phyloP scores from a whole-genome alignment of 2,329 filamentous ascomycete species.

The Pseudogymnoascus sp. region DNA sequence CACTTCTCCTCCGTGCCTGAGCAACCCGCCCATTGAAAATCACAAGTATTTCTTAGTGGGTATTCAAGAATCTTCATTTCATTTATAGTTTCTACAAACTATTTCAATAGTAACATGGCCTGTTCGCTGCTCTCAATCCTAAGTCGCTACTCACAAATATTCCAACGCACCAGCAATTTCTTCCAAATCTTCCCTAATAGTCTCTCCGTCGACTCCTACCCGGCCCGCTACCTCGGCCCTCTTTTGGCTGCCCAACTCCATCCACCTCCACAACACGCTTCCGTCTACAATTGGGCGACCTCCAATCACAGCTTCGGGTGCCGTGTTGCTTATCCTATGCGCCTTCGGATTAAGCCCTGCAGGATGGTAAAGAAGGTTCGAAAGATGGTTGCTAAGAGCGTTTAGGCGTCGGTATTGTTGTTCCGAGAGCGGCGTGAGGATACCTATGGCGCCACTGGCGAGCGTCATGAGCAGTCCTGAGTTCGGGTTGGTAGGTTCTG shows the following conservation, averaged over 20 bases:
- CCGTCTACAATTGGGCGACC: slow-evolving; percentile 59
- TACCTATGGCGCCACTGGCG: slow-evolving; percentile 65
- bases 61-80: background rate
- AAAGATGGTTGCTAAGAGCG: slow-evolving; percentile 72
- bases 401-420: slow-evolving; percentile 74
- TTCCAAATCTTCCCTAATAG: slow-evolving; percentile 63
- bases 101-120: background rate
- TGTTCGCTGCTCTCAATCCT: background rate
- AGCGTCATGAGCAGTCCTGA: slow-evolving; percentile 61
- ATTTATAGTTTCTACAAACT: background rate
- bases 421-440: slow-evolving; percentile 72
- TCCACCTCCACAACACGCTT: slow-evolving; percentile 64
- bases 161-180: slow-evolving; percentile 52
- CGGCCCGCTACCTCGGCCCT: slow-evolving; percentile 66
- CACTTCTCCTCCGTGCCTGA: background rate
- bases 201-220: slow-evolving; percentile 60
- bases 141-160: slow-evolving; percentile 38
- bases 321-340: slow-evolving; percentile 58
- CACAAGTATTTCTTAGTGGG: background rate
- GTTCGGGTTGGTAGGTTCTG: slow-evolving; percentile 29
- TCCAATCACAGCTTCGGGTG: slow-evolving; percentile 34
- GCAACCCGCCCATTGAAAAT: background rate
- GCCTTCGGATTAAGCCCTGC: slow-evolving; percentile 78
- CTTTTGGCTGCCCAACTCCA: slow-evolving; percentile 60
- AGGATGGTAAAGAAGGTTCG: slow-evolving; percentile 65